Evolutionary conservation across 2,329 filamentous ascomycete species (phyloP).

Genomic region (Pezicula neosporulosa): DNA sequence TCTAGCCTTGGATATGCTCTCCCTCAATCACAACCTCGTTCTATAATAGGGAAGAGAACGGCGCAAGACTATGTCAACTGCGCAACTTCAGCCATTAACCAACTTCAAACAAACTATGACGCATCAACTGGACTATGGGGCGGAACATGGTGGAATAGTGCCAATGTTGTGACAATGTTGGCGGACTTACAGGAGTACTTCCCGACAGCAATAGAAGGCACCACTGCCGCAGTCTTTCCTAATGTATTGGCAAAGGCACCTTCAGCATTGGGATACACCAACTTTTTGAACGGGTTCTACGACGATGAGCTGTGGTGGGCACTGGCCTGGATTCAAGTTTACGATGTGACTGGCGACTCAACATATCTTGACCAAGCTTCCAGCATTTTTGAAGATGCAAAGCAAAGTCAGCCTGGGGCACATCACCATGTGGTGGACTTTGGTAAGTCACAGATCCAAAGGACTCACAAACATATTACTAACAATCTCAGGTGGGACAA

Average conservation of each 20-base stretch:
- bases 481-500: slow-evolving; percentile 46
- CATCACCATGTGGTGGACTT: slow-evolving; percentile 50
- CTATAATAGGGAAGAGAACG: slow-evolving; percentile 9
- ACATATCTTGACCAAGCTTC: slow-evolving; percentile 52
- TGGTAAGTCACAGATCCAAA: slow-evolving; percentile 27
- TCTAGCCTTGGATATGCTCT: slow-evolving; percentile 6
- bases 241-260: slow-evolving; percentile 21
- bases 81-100: slow-evolving; percentile 30
- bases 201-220: slow-evolving; percentile 11
- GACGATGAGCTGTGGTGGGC: slow-evolving; percentile 66
- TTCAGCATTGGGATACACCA: slow-evolving; percentile 28
- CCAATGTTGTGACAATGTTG: slow-evolving; percentile 62
- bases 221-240: slow-evolving; percentile 18
- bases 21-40: slow-evolving; percentile 2
- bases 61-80: slow-evolving; percentile 18
- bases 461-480: not conserved
- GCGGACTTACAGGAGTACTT: slow-evolving; percentile 43
- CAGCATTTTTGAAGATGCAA: slow-evolving; percentile 54
- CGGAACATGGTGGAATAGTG: slow-evolving; percentile 69
- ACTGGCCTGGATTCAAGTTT: slow-evolving; percentile 53
- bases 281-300: slow-evolving; percentile 51
- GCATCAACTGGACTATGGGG: slow-evolving; percentile 57
- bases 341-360: slow-evolving; percentile 47
- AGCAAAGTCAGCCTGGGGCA: slow-evolving; percentile 47
- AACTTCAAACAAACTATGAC: slow-evolving; percentile 61